phyloP scores from a whole-genome alignment of 2,329 filamentous ascomycete genomes.

The Epichloe scottii region DNA sequence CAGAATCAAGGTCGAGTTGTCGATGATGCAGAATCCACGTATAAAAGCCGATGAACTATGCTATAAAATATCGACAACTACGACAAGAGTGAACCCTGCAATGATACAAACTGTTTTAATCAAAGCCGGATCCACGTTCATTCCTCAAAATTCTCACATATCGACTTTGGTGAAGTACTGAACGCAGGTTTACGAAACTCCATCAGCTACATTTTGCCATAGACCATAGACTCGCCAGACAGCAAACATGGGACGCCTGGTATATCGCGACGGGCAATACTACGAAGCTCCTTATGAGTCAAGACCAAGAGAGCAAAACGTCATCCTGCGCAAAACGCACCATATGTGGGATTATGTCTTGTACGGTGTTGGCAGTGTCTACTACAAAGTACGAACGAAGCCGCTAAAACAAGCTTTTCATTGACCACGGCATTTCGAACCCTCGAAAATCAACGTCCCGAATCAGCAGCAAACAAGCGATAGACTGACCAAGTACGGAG shows the following conservation, averaged over 20 bases:
- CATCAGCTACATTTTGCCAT: too few species aligned
- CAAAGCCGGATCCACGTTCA: too few species aligned
- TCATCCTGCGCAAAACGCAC: slow-evolving; percentile 21
- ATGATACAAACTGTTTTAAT: too few species aligned
- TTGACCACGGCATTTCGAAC: too few species aligned
- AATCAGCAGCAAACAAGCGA: too few species aligned
- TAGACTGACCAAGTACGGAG: too few species aligned
- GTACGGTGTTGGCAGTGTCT: slow-evolving; percentile 24
- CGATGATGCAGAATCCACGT: background rate
- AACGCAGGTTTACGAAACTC: background rate
- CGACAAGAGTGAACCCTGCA: too few species aligned
- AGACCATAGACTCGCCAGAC: background rate
- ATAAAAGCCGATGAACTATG: background rate
- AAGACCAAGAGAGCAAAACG: slow-evolving; percentile 8
- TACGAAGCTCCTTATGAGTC: slow-evolving; percentile 8
- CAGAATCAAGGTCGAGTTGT: background rate
- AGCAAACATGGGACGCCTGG: slow-evolving; percentile 8
- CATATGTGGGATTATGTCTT: slow-evolving; percentile 27
- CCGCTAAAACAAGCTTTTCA: too few species aligned
- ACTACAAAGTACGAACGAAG: slow-evolving; percentile 19
- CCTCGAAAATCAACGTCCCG: too few species aligned
- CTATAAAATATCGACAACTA: too few species aligned
- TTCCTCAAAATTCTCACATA: too few species aligned
- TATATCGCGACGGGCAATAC: slow-evolving; percentile 21
- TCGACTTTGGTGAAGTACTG: too few species aligned